Conservation (phyloP, 768 basidiomycete genomes). For the Lepiota venenata region DNA sequence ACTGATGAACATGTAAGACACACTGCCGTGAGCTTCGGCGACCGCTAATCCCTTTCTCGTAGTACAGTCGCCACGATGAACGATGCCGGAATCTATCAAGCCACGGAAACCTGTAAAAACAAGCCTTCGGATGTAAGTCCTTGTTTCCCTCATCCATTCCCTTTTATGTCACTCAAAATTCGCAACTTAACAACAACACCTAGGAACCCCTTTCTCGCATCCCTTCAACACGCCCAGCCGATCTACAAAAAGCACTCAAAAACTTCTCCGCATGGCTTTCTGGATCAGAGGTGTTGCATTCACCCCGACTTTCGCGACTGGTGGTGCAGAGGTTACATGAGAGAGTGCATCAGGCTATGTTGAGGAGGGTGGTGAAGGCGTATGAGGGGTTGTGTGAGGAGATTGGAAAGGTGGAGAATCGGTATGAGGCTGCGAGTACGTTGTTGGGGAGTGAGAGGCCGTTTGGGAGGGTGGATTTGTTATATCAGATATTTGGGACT, state of each 20-base stretch:
- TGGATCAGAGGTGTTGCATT: conserved; percentile 73
- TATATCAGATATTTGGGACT: conserved; percentile 81
- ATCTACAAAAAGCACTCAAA: conserved; percentile 59
- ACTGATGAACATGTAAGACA: conserved; percentile 80
- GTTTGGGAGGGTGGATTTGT: conserved; percentile 71
- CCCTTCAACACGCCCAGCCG: conserved; percentile 59
- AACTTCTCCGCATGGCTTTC: conserved; percentile 86
- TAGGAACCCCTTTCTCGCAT: conserved; percentile 74
- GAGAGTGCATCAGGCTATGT: conserved; percentile 72
- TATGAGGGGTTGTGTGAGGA: conserved; percentile 76
- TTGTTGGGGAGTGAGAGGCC: conserved; percentile 80
- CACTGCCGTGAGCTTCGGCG: neutral
- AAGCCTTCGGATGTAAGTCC: conserved; percentile 36
- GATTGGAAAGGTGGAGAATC: conserved; percentile 70
- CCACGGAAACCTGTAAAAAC: conserved; percentile 39
- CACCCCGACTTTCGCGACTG: conserved; percentile 75
- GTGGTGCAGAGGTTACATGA: conserved; percentile 61
- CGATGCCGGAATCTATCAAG: conserved; percentile 51
- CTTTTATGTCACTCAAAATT: neutral
- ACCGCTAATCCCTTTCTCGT: conserved; percentile 9
- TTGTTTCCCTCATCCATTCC: neutral
- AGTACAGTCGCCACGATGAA: conserved; percentile 50
- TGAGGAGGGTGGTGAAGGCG: conserved; percentile 61
- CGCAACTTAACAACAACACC: no score
- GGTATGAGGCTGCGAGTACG: conserved; percentile 90